A percentile compares a stretch with the other conserved stretches of the same genome.
Evolutionary conservation across 345 rosid species (phyloP).

Genomic region (Xanthoceras sorbifolium): DNA sequence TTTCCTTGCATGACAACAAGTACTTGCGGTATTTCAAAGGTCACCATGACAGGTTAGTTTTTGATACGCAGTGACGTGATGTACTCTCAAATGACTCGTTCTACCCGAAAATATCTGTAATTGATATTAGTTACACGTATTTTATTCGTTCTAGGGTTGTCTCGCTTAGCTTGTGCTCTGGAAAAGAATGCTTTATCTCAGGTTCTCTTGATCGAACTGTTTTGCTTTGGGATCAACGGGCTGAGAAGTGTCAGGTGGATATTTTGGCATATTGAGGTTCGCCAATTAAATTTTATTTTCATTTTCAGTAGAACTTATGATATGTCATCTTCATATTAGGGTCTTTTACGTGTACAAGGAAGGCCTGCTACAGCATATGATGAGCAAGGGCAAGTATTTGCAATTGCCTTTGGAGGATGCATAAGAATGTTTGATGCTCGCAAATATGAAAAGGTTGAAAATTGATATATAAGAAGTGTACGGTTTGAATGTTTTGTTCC

Average conservation of each 20-base stretch:
- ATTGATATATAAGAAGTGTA: not conserved
- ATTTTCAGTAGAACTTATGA: constrained; percentile 10
- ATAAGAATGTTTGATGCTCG: constrained; percentile 94
- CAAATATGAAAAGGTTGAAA: constrained; percentile 83
- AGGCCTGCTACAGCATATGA: constrained; percentile 97
- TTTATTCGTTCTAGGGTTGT: constrained; percentile 62
- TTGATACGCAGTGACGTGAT: constrained; percentile 5
- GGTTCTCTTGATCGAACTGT: constrained; percentile 98
- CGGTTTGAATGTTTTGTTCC: constrained; percentile 3
- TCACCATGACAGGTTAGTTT: constrained; percentile 91
- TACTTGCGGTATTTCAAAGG: constrained; percentile 96
- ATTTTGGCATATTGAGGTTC: not conserved
- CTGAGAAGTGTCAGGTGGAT: constrained; percentile 92
- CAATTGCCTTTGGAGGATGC: constrained; percentile 91
- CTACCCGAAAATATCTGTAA: not conserved
- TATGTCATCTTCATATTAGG: constrained; percentile 36
- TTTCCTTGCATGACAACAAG: constrained; percentile 93
- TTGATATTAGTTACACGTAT: not conserved
- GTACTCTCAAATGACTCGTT: constrained; percentile 8
- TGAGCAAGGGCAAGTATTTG: constrained; percentile 92
- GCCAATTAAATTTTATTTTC: not conserved
- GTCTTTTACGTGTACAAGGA: constrained; percentile 77
- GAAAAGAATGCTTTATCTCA: constrained; percentile 84
- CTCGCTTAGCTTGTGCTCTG: constrained; percentile 85
- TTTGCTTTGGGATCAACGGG: constrained; percentile 96